These are phyloP conservation scores for Fusarium drepaniforme DNA, from an alignment of 2,329 filamentous ascomycete genomes.

Conservation along the genomic window DNA sequence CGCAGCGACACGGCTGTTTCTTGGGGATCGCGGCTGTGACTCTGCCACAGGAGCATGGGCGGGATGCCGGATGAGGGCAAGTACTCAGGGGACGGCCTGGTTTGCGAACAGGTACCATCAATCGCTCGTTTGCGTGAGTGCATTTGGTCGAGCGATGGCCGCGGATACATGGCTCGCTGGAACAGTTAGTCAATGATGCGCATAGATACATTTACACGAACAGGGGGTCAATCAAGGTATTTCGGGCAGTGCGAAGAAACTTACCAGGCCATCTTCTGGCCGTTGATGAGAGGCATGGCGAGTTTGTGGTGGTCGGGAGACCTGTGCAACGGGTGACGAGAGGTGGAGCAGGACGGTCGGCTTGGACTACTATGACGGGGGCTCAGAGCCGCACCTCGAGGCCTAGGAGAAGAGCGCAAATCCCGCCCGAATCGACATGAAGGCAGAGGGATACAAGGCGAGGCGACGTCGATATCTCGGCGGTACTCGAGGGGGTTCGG, in stretches of 20 bases:
- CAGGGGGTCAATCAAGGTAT: background rate
- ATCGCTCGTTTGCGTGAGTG: conserved; percentile 74
- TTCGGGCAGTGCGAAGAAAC: conserved; percentile 45
- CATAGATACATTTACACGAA: background rate
- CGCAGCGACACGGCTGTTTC: conserved; percentile 68
- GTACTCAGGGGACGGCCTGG: conserved; percentile 77
- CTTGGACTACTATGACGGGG: conserved; percentile 17
- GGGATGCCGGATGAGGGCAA: conserved; percentile 74
- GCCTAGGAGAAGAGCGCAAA: conserved; percentile 22
- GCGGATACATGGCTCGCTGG: conserved; percentile 80
- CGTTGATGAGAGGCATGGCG: conserved; percentile 76
- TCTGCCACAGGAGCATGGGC: conserved; percentile 70
- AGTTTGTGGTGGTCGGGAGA: conserved; percentile 17
- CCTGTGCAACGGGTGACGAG: conserved; percentile 30
- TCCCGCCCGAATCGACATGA: conserved; percentile 32
- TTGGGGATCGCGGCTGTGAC: conserved; percentile 75
- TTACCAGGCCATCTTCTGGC: conserved; percentile 81
- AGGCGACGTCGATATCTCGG: conserved; percentile 19
- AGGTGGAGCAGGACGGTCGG: conserved; percentile 24
- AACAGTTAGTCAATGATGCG: conserved; percentile 24
- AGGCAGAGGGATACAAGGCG: conserved; percentile 7
- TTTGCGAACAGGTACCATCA: conserved; percentile 79
- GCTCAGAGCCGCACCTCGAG: conserved; percentile 35
- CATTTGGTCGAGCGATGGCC: conserved; percentile 83
- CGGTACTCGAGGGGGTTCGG: conserved; percentile 18